Conservation (phyloP, 768 basidiomycete species). For the Tricholomella constricta region DNA sequence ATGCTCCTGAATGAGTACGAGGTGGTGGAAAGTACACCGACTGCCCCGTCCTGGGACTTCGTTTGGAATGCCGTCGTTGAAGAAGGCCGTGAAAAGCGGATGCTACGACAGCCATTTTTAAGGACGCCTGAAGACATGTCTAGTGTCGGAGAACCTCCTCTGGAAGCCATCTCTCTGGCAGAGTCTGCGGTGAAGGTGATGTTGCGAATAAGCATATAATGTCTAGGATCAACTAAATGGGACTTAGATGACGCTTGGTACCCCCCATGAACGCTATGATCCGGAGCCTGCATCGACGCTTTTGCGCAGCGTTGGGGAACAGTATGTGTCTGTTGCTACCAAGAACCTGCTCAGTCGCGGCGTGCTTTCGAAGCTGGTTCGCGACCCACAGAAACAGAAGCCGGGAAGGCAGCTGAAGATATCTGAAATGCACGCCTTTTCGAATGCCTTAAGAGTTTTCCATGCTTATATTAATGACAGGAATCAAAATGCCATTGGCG, state of each 20-base stretch:
- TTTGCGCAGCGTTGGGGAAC: conserved; percentile 58
- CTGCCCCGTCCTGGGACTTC: conserved; percentile 64
- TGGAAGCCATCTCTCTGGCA: conserved; percentile 52
- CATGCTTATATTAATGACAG: conserved; percentile 33
- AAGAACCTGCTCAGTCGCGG: conserved; percentile 63
- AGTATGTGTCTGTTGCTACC: conserved; percentile 55
- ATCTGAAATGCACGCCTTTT: conserved; percentile 57
- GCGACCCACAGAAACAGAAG: conserved; percentile 59
- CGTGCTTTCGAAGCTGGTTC: conserved; percentile 65
- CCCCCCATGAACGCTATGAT: conserved; percentile 69
- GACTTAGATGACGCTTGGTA: conserved; percentile 73
- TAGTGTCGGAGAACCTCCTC: conserved; percentile 23
- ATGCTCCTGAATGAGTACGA: conserved; percentile 50
- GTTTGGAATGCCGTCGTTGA: conserved; percentile 74
- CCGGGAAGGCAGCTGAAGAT: conserved; percentile 80
- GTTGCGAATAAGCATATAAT: neutral
- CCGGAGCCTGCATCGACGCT: conserved; percentile 57
- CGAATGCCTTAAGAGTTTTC: neutral
- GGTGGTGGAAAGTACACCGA: conserved; percentile 44
- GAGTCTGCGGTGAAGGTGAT: conserved; percentile 74
- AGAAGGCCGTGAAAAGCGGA: conserved; percentile 72
- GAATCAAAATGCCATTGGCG: conserved; percentile 68
- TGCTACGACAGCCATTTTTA: conserved; percentile 59
- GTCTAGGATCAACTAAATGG: neutral
- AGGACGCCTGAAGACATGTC: conserved; percentile 43